A percentile compares a stretch with the other conserved stretches of the same genome.
These are phyloP conservation scores for Galerina sulciceps DNA, from an alignment of 768 basidiomycete genomes.

Conservation along the genomic window DNA sequence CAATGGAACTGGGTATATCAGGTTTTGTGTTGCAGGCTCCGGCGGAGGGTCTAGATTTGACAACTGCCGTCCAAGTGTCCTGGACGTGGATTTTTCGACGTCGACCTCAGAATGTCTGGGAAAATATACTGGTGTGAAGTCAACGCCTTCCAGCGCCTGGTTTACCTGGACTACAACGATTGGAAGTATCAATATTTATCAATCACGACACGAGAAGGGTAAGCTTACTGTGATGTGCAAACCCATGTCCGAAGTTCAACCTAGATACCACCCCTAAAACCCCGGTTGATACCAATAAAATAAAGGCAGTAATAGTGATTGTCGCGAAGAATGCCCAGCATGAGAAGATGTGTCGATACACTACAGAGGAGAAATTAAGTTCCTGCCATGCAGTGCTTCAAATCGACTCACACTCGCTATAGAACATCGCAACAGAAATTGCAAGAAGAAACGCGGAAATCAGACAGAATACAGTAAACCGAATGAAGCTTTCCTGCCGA, in stretches of 20 bases:
- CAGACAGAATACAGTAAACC: slow-evolving; percentile 41
- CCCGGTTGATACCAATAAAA: slow-evolving; percentile 43
- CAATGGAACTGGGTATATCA: background rate
- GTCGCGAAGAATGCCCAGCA: slow-evolving; percentile 55
- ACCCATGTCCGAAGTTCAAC: slow-evolving; percentile 56
- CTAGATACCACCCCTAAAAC: slow-evolving; percentile 50
- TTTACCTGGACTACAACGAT: slow-evolving; percentile 39
- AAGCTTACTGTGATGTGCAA: slow-evolving; percentile 53
- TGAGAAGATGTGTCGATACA: slow-evolving; percentile 45
- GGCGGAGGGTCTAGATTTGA: background rate
- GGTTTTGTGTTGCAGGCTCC: background rate
- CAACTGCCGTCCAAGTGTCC: background rate
- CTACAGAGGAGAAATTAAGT: slow-evolving; percentile 23
- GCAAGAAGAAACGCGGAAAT: slow-evolving; percentile 41
- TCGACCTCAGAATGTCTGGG: slow-evolving; percentile 18
- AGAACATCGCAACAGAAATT: slow-evolving; percentile 48
- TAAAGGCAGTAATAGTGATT: slow-evolving; percentile 46
- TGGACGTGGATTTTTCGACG: slow-evolving; percentile 19
- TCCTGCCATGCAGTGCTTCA: background rate
- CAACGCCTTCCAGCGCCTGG: slow-evolving; percentile 41
- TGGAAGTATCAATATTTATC: background rate
- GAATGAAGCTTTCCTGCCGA: slow-evolving; percentile 43
- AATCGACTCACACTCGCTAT: slow-evolving; percentile 38
- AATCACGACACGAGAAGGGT: background rate
- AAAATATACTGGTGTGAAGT: slow-evolving; percentile 48